Base-by-base conservation (phyloP, 495 filamentous ascomycete genomes). In the Penicillium paxilli region DNA sequence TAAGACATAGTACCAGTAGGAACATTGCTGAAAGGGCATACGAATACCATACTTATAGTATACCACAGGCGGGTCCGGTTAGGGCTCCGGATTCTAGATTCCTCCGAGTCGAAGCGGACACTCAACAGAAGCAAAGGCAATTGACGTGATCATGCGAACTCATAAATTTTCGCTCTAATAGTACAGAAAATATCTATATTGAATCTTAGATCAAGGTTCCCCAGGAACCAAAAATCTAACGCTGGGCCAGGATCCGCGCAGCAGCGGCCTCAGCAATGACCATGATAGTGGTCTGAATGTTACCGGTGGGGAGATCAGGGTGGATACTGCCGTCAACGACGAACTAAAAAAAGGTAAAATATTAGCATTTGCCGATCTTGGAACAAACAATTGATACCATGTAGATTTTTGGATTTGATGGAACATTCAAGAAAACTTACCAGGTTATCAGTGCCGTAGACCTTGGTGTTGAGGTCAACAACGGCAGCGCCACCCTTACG, bases 361-460 rank as follows among this genome's bases (percentile, higher is more conserved):
- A 12, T 60, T 53, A 61, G 51, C 20, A 26, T 22, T 42, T 12
- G 21, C 12, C 21, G 11, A 26, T n/a, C n/a, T n/a, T n/a, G n/a
- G n/a, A n/a, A n/a, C n/a, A n/a, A n/a, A n/a, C n/a, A n/a, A n/a
- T n/a, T n/a, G n/a, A n/a, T n/a, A n/a, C n/a, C n/a, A n/a, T n/a
- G n/a, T n/a, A n/a, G n/a, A n/a, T n/a, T n/a, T n/a, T n/a, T n/a
- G n/a, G n/a, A n/a, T 16, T 23, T 17, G 52, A n/a, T 16, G 24
- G 7, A 24, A n/a, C n/a, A n/a, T n/a, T n/a, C n/a, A n/a, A n/a
- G n/a, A n/a, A n/a, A 19, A 56, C 59, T 48, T 59, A 78, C 74
- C 50, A 90, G 70, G 71, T 89, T 89, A 59, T 87, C 81, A 8
- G 80, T 88, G 49, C 87, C 87, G 48, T 86, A 90, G 45, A 89